These are phyloP conservation scores for Cladosporium sp. DNA, from an alignment of 2,329 filamentous ascomycete genomes.

Conservation along the genomic window DNA sequence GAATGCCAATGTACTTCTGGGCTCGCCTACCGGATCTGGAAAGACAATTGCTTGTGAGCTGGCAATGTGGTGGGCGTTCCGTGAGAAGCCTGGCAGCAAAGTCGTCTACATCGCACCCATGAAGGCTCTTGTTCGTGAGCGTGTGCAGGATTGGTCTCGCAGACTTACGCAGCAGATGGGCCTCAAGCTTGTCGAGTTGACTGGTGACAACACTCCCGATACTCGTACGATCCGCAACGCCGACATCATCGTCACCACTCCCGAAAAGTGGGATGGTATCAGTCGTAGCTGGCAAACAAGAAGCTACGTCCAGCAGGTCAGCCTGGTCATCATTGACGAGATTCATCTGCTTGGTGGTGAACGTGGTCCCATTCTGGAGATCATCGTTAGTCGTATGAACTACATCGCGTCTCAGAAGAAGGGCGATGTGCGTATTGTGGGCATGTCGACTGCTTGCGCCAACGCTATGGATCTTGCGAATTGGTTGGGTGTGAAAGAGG, in stretches of 20 bases:
- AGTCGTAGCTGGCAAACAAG: constrained; percentile 98
- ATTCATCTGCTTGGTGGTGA: constrained; percentile 97
- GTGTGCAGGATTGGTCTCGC: constrained; percentile 90
- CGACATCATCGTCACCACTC: constrained; percentile 97
- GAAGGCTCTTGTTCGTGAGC: constrained; percentile 96
- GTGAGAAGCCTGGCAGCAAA: constrained; percentile 90
- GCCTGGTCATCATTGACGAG: constrained; percentile 96
- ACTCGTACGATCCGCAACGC: constrained; percentile 93
- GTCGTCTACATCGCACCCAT: constrained; percentile 99
- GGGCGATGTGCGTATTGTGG: constrained; percentile 81
- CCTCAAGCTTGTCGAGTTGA: constrained; percentile 89
- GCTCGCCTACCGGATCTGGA: constrained; percentile 93
- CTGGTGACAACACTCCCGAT: constrained; percentile 96
- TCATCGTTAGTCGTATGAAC: constrained; percentile 93
- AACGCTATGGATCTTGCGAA: constrained; percentile 93
- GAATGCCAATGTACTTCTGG: constrained; percentile 84
- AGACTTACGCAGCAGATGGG: constrained; percentile 81
- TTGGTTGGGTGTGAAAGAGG: constrained; percentile 96
- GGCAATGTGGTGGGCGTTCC: constrained; percentile 99
- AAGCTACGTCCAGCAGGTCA: constrained; percentile 92
- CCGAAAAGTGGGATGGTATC: constrained; percentile 99
- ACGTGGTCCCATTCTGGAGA: constrained; percentile 94
- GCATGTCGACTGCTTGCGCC: constrained; percentile 99
- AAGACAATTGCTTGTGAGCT: constrained; percentile 96
- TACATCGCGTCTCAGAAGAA: constrained; percentile 96